Conservation (phyloP, 2,329 filamentous ascomycete genomes). For the Talaromyces sp. region DNA sequence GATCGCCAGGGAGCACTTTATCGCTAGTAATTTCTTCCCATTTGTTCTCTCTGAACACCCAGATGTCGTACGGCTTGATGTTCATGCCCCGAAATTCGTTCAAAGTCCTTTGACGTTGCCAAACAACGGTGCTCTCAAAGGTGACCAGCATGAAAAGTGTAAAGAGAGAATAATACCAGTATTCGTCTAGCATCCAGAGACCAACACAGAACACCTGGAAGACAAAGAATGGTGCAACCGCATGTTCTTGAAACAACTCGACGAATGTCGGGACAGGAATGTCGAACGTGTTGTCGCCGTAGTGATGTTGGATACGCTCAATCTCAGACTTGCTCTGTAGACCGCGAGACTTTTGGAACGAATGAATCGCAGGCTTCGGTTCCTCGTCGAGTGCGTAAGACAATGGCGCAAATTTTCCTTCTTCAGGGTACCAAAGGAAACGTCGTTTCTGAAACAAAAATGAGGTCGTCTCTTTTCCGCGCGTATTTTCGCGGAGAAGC, state of each 20-base stretch:
- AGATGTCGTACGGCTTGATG: constrained; percentile 96
- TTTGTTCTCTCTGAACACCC: constrained; percentile 79
- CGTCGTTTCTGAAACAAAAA: constrained; percentile 98
- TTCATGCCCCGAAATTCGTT: constrained; percentile 98
- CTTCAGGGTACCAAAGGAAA: constrained; percentile 75
- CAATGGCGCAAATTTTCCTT: constrained; percentile 74
- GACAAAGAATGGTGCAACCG: constrained; percentile 97
- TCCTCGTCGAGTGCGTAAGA: constrained; percentile 79
- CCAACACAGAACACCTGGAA: constrained; percentile 99
- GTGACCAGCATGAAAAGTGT: constrained; percentile 97
- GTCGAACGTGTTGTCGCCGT: constrained; percentile 93
- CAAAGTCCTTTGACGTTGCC: constrained; percentile 94
- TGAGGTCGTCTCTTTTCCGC: constrained; percentile 71
- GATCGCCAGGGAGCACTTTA: constrained; percentile 84
- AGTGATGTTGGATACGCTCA: constrained; percentile 79
- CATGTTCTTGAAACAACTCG: constrained; percentile 96
- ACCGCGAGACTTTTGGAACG: constrained; percentile 77
- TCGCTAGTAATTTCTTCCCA: constrained; percentile 90
- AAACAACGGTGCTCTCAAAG: constrained; percentile 98
- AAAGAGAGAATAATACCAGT: constrained; percentile 99
- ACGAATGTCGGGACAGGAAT: constrained; percentile 94
- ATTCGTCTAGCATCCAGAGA: constrained; percentile 97
- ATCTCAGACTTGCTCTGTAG: constrained; percentile 72
- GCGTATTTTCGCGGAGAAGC: constrained; percentile 70
- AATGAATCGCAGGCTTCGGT: constrained; percentile 71